Conservation (phyloP, 495 filamentous ascomycete genomes). For the Hypoxylon rickii region DNA sequence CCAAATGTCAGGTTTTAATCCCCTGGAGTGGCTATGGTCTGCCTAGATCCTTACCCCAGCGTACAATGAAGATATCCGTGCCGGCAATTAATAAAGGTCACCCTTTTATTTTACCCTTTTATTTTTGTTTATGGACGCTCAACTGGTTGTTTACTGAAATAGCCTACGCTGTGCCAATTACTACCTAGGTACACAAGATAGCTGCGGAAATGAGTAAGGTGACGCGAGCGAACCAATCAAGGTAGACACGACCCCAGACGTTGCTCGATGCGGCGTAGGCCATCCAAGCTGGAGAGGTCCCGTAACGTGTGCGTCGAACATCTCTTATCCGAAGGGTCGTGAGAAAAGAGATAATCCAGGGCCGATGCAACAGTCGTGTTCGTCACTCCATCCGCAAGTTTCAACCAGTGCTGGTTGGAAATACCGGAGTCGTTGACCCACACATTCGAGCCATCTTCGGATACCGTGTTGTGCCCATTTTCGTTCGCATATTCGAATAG, state of each 20-base stretch:
- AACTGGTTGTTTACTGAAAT: no score
- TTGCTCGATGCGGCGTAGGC: neutral
- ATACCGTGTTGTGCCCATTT: slow-evolving; percentile 40
- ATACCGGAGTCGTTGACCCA: slow-evolving; percentile 42
- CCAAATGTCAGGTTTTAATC: no score
- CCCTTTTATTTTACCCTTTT: no score
- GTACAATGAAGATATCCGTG: no score
- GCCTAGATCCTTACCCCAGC: no score
- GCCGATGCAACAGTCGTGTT: slow-evolving; percentile 18
- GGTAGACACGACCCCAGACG: neutral
- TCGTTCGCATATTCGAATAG: slow-evolving; percentile 30
- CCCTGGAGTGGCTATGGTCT: no score
- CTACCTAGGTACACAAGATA: no score
- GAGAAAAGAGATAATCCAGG: slow-evolving; percentile 13
- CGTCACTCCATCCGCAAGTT: slow-evolving; percentile 31
- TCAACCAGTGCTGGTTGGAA: slow-evolving; percentile 42
- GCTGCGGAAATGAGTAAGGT: no score
- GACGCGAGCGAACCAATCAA: no score
- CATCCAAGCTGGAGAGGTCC: neutral
- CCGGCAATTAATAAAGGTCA: no score
- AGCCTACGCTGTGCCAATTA: no score
- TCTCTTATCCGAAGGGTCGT: slow-evolving; percentile 12
- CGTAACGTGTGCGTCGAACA: neutral
- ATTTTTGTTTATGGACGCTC: no score
- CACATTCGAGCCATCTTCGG: slow-evolving; percentile 37